Base-by-base conservation (phyloP, 495 filamentous ascomycete species). In the Aspergillus incahuasiensis region DNA sequence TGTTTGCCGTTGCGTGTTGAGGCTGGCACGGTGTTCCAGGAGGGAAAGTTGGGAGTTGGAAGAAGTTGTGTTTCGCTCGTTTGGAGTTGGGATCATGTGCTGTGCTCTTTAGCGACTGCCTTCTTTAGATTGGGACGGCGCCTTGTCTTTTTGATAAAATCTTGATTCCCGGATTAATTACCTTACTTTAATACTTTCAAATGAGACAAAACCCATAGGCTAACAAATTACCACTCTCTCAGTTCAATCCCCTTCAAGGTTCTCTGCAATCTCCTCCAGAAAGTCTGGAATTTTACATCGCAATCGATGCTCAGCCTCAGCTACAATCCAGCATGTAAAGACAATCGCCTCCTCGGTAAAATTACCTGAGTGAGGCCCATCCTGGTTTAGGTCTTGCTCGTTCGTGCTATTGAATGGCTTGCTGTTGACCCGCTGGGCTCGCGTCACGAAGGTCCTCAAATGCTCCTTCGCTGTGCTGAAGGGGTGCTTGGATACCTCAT, bases 241-340 rank as follows among this genome's bases (percentile, higher is more conserved):
- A 6, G 9, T 5, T 35, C 34, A 50, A 49, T 34, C 48, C 19
- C 42, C 52, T 13, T 41, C 44, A 5, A 32, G 6, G 11, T 41
- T 42, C 22, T 55, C 53, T 16, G 34, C 53, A 32, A 49, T 28
- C 15, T 55, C 53, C 16, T 49, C 20, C 15, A 58, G 3, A 11
- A 52, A 18, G 25, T 58, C 55, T 5, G 21, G 47, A 39, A 58
- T 40, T 21, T 52, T 52, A 18, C 18, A 34, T 9, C 55, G 39
- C 11, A 58, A 20, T 0, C 55, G 55, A 52, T 53, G 55, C 24
- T 58, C 55, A 3, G 55, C 55, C 42, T 58, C 55, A 0, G 41
- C 48, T 1, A 48, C 55, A 39, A 50, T 52, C 55, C 55, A 58
- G 43, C 48, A 52, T 1, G 55, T 52, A 1, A 58, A 39, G 19